phyloP scores from a whole-genome alignment of 768 basidiomycete genomes.

The Leccinum barrowsii region DNA sequence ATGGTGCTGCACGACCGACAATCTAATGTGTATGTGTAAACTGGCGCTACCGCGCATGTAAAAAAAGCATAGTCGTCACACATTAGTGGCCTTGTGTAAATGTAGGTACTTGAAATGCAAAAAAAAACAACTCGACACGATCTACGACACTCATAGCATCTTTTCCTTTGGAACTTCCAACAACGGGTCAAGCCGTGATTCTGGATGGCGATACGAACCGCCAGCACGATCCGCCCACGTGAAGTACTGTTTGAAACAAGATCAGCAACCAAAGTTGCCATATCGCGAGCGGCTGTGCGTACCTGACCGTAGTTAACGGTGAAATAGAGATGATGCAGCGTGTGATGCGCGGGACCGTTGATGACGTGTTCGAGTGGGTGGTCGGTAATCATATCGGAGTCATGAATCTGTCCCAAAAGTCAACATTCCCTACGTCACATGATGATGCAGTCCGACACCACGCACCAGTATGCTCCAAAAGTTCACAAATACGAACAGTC shows the following conservation, averaged over 20 bases:
- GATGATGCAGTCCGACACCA: slow-evolving; percentile 3
- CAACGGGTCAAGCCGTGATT: slow-evolving; percentile 78
- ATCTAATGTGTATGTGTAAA: neutral
- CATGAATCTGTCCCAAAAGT: slow-evolving; percentile 72
- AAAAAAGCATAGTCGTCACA: slow-evolving; percentile 7
- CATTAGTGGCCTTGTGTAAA: slow-evolving; percentile 19
- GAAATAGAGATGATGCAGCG: slow-evolving; percentile 94
- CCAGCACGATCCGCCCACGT: slow-evolving; percentile 87
- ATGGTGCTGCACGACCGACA: neutral
- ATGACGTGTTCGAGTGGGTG: slow-evolving; percentile 84
- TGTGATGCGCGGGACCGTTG: slow-evolving; percentile 99
- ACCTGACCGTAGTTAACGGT: slow-evolving; percentile 95
- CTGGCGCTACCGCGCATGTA: neutral
- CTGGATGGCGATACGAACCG: slow-evolving; percentile 88
- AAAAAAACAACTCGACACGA: neutral
- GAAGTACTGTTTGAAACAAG: slow-evolving; percentile 69
- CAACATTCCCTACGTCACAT: neutral
- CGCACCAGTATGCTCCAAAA: slow-evolving; percentile 88
- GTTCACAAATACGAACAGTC: slow-evolving; percentile 88
- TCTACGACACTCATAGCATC: slow-evolving; percentile 3
- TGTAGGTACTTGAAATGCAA: slow-evolving; percentile 10
- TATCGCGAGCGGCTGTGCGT: slow-evolving; percentile 31
- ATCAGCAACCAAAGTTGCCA: slow-evolving; percentile 10
- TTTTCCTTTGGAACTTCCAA: slow-evolving; percentile 49
- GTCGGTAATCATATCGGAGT: slow-evolving; percentile 97